phyloP scores from a whole-genome alignment of 2,329 filamentous ascomycete genomes.

The Botryotinia globosa region DNA sequence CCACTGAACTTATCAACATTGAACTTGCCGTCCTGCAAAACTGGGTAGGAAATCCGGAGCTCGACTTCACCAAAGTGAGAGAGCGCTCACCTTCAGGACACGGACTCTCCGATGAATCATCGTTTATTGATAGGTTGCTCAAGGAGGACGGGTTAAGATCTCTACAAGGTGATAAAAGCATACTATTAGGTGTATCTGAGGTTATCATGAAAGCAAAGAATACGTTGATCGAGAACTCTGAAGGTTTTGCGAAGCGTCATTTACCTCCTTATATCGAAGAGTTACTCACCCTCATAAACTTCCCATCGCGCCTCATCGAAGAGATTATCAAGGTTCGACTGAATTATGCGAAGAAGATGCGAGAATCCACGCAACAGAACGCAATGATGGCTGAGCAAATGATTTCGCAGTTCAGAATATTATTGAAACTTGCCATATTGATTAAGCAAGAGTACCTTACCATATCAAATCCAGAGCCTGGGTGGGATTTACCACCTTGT shows the following conservation, averaged over 20 bases:
- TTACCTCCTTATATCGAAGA: conserved; percentile 96
- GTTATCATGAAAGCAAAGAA: conserved; percentile 93
- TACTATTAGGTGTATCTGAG: conserved; percentile 77
- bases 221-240: conserved; percentile 82
- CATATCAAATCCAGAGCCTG: conserved; percentile 81
- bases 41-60: conserved; percentile 94
- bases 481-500: conserved; percentile 93
- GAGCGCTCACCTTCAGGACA: conserved; percentile 65
- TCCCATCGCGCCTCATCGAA: conserved; percentile 90
- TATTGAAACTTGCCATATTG: conserved; percentile 84
- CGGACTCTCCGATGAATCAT: conserved; percentile 82
- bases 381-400: conserved; percentile 95
- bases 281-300: conserved; percentile 92
- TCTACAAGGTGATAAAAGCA: conserved; percentile 80
- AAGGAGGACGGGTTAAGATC: conserved; percentile 95
- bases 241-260: conserved; percentile 82
- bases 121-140: conserved; percentile 89
- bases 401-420: conserved; percentile 92
- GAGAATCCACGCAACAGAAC: conserved; percentile 88
- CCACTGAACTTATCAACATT: conserved; percentile 91
- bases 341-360: conserved; percentile 91
- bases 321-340: conserved; percentile 93
- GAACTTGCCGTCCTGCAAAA: conserved; percentile 87
- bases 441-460: conserved; percentile 87
- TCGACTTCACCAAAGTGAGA: conserved; percentile 81